Percentiles rank a stretch among this genome's conserved stretches.
Conservation (phyloP, 2,329 filamentous ascomycete genomes). For the Diplocarpon mali region DNA sequence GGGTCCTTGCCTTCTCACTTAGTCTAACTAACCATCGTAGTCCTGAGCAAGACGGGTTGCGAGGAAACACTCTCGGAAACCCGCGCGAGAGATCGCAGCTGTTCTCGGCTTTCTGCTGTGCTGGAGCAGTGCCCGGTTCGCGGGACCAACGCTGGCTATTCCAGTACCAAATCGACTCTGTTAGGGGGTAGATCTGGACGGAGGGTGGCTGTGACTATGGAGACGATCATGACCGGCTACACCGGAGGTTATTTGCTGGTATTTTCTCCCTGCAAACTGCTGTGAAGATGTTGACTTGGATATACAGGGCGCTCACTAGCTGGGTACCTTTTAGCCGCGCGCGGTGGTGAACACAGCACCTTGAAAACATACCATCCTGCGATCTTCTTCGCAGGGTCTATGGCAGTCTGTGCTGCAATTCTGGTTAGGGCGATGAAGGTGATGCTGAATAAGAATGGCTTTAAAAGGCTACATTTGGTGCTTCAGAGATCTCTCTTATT, state of each 20-base stretch:
- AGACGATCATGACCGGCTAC: no score
- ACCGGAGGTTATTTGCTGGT: conserved; percentile 50
- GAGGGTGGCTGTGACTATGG: conserved; percentile 45
- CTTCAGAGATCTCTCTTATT: not conserved
- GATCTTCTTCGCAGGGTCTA: conserved; percentile 49
- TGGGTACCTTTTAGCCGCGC: conserved; percentile 45
- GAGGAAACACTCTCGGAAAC: no score
- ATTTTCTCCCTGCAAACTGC: conserved; percentile 15
- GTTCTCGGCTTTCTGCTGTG: no score
- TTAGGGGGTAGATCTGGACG: conserved; percentile 48
- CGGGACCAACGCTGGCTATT: conserved; percentile 57
- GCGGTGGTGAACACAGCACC: conserved; percentile 38
- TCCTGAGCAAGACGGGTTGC: no score
- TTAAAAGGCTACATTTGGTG: conserved; percentile 26
- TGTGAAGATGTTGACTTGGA: not conserved
- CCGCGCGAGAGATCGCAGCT: no score
- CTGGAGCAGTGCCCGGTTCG: no score
- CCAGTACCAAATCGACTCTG: conserved; percentile 52
- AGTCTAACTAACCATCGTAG: no score
- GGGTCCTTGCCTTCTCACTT: no score
- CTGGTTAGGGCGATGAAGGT: conserved; percentile 35
- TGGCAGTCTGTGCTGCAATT: conserved; percentile 35
- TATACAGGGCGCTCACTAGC: conserved; percentile 45
- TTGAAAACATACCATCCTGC: conserved; percentile 47
- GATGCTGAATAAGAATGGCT: conserved; percentile 30